Evolutionary conservation across 108 stramenopile species (phyloP), one percentile per base, ranked within the genome.

Genomic region (Skeletonema potamos): DNA sequence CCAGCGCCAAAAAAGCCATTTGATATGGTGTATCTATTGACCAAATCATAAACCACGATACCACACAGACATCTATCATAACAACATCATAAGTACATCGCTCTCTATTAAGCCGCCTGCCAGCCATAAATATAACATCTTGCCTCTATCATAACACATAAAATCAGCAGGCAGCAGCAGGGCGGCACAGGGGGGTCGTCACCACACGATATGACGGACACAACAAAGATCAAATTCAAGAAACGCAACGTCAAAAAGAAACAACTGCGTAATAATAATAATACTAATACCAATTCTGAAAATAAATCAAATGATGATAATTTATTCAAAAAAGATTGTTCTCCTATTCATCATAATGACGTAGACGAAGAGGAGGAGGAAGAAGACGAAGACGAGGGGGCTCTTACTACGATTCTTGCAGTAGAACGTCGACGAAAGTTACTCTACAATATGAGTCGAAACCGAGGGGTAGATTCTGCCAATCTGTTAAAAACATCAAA

Each of bases 181-280:
- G n/a, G n/a, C n/a, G n/a, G n/a, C n/a, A n/a, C n/a, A n/a, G n/a
- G n/a, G n/a, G n/a, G n/a, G n/a, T n/a, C n/a, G n/a, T n/a, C n/a
- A n/a, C n/a, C n/a, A n/a, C n/a, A n/a, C n/a, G n/a, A n/a, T n/a
- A 41, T 41, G 39, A n/a, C 39, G 15, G 39, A 41, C 15, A 41
- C 39, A 4, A 36, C 66, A 30, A 77, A 58, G 62, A 55, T 77
- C 57, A 70, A 65, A 34, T 77, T 77, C 64, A 77, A 77, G 54
- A 77, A 77, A 44, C 76, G 68, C 18, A 59, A 30, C 27, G 66
- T 46, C 46, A 76, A 77, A 61, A 77, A 70, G 76, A 77, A 71
- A n/a, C 57, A 54, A 9, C 69, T 70, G 8, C 76, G 76, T n/a
- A 27, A 62, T 36, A 33, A 27, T 59, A 15, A 32, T 44, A 18